Evolutionary conservation across 2,329 filamentous ascomycete species (phyloP).

Genomic region (Fusarium newnesense): DNA sequence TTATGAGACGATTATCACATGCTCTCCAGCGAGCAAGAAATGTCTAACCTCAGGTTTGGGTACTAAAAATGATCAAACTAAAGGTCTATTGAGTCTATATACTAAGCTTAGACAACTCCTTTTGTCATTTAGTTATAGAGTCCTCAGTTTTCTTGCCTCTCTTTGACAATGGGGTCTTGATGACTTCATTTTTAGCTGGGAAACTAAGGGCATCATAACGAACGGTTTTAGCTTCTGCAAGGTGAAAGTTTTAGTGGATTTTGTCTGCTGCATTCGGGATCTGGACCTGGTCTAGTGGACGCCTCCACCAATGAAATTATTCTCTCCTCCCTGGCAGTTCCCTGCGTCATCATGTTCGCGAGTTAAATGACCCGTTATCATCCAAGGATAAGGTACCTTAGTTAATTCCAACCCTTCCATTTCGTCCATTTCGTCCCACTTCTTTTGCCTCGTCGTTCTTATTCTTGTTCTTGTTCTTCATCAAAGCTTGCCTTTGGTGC

Average conservation of each 20-base stretch:
- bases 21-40: not conserved
- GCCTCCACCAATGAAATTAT: slow-evolving; percentile 10
- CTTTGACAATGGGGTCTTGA: not conserved
- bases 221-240: slow-evolving; percentile 14
- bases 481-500: slow-evolving; percentile 36
- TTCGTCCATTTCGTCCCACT: slow-evolving; percentile 22
- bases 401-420: slow-evolving; percentile 3
- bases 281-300: slow-evolving; percentile 19
- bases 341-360: slow-evolving; percentile 33
- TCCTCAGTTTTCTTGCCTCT: not conserved
- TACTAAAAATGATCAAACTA: not conserved
- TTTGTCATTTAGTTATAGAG: not conserved
- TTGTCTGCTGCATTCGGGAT: slow-evolving; percentile 18
- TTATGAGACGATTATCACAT: not conserved
- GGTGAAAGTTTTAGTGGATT: slow-evolving; percentile 10
- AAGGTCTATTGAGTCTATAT: not conserved
- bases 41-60: not conserved
- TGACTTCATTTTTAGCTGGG: slow-evolving; percentile 30
- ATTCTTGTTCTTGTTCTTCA: slow-evolving; percentile 28
- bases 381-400: slow-evolving; percentile 15
- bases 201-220: slow-evolving; percentile 13
- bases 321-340: not conserved
- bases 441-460: slow-evolving; percentile 19
- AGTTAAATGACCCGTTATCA: slow-evolving; percentile 2
- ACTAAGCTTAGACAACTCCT: not conserved